Base-by-base conservation (phyloP, 306 rosid genomes). In the Leucaena leucocephala region DNA sequence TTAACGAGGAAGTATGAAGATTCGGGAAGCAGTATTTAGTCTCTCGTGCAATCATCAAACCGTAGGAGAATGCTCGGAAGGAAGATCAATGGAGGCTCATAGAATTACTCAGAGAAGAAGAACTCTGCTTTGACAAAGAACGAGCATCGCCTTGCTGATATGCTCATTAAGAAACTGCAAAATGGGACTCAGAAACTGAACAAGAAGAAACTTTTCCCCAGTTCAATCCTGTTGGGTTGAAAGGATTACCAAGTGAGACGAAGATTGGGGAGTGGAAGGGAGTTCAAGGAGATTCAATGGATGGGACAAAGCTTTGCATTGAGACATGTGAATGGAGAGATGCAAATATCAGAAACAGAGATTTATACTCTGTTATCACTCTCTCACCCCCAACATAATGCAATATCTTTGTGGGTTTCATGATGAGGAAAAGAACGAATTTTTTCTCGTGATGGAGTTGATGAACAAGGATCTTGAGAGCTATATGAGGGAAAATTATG, bases 21-120 rank as follows among this genome's bases (percentile, higher is more conserved):
- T 96, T 88, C 39, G 99, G 99, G 78, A 93, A 89, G 78, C 99
- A 96, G 81, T 96, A 96, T 82, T 82, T 96, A 87, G 90, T 96
- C 34, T 85, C 94, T 19, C 82, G 81, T 16, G 94, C 80, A 27
- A 90, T 96, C 33, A 82, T 84, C 82, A 83, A 65, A 49, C 85
- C 87, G 16, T 68, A 93, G 87, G 94, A 85, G 44, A 76, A 55
- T 59, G 91, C 90, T 49, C 89, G 91, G 91, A 91, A 75, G 76
- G 97, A 93, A 83, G 99, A 93, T 71, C 86, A 88, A 66, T 91
- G 97, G 98, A 82, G 85, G 63, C 85, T 96, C 1, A 58, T 91
- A 6, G 98, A 96, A 76, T 77, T 85, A 42, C 86, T 96, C 34
- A 84, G 88, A 87, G 75, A 94, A 90, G 84, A 81, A 88, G 75